Evolutionary conservation across 257 asterid species (phyloP).

Genomic region (Solanum gandarillasii): DNA sequence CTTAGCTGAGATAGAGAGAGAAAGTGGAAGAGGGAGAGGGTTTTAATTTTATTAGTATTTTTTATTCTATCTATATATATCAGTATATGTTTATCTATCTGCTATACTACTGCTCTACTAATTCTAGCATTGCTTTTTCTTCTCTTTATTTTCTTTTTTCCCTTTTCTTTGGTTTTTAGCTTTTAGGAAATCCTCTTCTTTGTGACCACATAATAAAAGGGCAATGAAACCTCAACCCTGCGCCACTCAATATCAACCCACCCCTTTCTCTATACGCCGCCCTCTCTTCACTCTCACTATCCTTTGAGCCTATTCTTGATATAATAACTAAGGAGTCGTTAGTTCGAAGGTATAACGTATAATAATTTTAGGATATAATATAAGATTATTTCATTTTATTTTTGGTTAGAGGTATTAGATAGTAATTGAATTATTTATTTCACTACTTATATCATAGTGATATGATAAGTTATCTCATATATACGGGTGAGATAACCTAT

Average conservation of each 20-base stretch:
- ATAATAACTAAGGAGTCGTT: no score
- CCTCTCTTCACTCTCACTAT: neutral
- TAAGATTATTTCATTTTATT: no score
- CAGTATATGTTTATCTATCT: neutral
- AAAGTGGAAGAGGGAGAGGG: neutral
- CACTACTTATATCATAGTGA: no score
- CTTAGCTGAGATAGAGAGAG: conserved; percentile 6
- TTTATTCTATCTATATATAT: no score
- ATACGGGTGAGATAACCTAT: no score
- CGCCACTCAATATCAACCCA: conserved; percentile 5
- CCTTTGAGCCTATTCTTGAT: neutral
- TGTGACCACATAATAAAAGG: conserved; percentile 11
- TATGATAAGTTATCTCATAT: no score
- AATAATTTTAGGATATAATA: no score
- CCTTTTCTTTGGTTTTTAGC: neutral
- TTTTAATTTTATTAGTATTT: neutral
- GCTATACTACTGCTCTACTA: neutral
- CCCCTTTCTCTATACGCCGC: neutral
- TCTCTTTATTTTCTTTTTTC: neutral
- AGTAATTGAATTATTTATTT: no score
- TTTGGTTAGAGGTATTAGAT: no score
- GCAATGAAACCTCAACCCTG: neutral
- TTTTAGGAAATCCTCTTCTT: conserved; percentile 3
- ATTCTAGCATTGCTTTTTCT: neutral
- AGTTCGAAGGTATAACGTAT: no score